Base-by-base conservation (phyloP, 345 rosid genomes). In the Bruguiera parviflora region DNA sequence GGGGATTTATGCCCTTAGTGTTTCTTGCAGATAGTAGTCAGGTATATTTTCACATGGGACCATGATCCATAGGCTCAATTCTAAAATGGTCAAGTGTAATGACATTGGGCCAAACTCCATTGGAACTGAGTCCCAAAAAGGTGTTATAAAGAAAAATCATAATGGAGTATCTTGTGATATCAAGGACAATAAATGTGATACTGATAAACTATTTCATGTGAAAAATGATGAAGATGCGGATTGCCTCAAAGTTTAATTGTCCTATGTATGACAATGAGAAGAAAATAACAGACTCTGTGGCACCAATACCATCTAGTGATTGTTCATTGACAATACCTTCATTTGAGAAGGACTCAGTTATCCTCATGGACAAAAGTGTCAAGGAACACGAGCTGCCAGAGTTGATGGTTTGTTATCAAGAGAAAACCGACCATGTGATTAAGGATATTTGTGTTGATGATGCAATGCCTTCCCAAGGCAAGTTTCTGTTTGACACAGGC, bases 391-490 rank as follows among this genome's bases (percentile, higher is more conserved):
- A 81, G 32, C 47, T 85, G 31, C 94, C 94, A 8, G 96, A 91
- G 77, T 69, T 90, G 66, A 71, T 84, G 31, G 87, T 90, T 73
- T 89, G 97, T 71, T 91, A 80, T 83, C 78, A 84, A 70, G 92
- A 89, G 79, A 79, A 71, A 39, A 69, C 81, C 52, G 82, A 70
- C 69, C 82, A 83, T 73, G 80, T 79, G 2, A 80, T 89, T 32
- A 95, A 92, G 81, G 99, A 90, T 68, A 88, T 92, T 18, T 90
- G 96, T 31, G 53, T 92, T 3, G 96, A 95, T 32, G 90, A 95
- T 69, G 92, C 84, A 62, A 78, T 90, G 21, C 89, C 87, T 32
- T 76, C 79, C 24, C 80, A 82, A 28, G 88, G 79, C 68, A 86
- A 78, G 79, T 81, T 87, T 64, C 79, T 83, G 73, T 86, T 85